Evolutionary conservation across 2,329 filamentous ascomycete species (phyloP).

Genomic region (Sarocladiaceae sp.): DNA sequence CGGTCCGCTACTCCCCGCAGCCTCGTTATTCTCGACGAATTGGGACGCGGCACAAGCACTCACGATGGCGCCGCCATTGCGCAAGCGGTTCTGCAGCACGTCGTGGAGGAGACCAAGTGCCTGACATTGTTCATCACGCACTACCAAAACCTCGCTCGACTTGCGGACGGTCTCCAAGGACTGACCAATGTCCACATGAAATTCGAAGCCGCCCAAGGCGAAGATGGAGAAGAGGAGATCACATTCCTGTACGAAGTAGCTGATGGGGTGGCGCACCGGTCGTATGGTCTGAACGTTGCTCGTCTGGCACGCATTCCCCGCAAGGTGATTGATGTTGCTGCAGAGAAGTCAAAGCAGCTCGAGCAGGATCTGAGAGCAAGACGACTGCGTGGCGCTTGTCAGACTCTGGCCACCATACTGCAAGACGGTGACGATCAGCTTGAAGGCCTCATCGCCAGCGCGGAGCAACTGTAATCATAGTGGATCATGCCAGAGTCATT

Average conservation of each 20-base stretch:
- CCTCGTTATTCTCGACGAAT: conserved; percentile 88
- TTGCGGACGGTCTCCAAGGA: conserved; percentile 61
- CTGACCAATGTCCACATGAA: conserved; percentile 93
- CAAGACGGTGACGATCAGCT: conserved; percentile 33
- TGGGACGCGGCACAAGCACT: conserved; percentile 87
- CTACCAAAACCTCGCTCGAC: conserved; percentile 75
- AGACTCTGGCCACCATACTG: conserved; percentile 36
- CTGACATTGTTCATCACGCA: conserved; percentile 96
- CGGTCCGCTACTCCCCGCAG: conserved; percentile 79
- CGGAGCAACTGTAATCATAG: conserved; percentile 49
- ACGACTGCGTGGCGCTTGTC: conserved; percentile 46
- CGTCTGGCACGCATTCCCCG: conserved; percentile 74
- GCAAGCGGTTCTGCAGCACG: conserved; percentile 79
- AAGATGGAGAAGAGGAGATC: conserved; percentile 63
- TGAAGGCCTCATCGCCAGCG: conserved; percentile 46
- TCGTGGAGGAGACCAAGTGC: conserved; percentile 67
- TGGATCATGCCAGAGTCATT: too few species aligned
- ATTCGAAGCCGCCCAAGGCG: conserved; percentile 50
- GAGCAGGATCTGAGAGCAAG: conserved; percentile 65
- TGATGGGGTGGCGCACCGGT: conserved; percentile 86
- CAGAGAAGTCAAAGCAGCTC: conserved; percentile 70
- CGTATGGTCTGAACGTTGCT: conserved; percentile 92
- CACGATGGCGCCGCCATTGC: conserved; percentile 96
- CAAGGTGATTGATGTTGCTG: conserved; percentile 70
- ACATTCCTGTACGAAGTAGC: conserved; percentile 93